Evolutionary conservation across 2,329 filamentous ascomycete species (phyloP).

Genomic region (Arthrobotrys entomopaga): DNA sequence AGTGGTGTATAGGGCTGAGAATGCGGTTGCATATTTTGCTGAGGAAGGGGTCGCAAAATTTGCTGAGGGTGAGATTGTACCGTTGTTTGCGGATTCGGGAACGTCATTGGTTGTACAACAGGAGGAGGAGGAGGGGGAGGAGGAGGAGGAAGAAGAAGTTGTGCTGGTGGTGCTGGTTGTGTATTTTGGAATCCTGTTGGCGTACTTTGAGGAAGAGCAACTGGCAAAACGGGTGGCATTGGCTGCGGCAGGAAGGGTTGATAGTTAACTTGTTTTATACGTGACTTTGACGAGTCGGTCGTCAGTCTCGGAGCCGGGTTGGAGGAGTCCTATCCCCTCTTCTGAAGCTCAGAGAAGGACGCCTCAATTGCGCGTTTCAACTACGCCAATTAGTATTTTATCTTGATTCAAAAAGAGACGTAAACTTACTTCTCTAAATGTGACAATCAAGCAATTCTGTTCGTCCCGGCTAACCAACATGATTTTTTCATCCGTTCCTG

Average conservation of each 20-base stretch:
- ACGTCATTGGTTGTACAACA: too few relatives aligned
- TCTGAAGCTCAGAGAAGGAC: constrained; percentile 55
- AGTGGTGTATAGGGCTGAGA: neutral
- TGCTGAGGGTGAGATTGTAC: neutral
- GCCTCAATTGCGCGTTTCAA: constrained; percentile 56
- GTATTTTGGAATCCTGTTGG: constrained; percentile 1
- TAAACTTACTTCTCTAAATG: constrained; percentile 81
- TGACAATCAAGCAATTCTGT: constrained; percentile 86
- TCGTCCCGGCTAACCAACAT: constrained; percentile 88
- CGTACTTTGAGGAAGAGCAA: neutral
- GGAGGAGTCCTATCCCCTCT: constrained; percentile 53
- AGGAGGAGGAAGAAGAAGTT: too few relatives aligned
- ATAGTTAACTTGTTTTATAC: constrained; percentile 1
- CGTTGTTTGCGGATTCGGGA: neutral
- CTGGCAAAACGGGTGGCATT: neutral
- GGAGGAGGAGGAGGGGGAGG: too few relatives aligned
- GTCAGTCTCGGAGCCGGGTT: constrained; percentile 33
- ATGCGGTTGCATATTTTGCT: neutral
- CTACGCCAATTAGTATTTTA: constrained; percentile 16
- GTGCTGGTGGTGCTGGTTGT: neutral
- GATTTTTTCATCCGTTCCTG: constrained; percentile 85
- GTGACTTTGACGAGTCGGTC: constrained; percentile 3
- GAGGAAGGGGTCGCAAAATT: neutral
- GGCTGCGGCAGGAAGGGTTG: neutral
- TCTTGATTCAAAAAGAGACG: neutral